Evolutionary conservation across 352 stramenopile species (phyloP).

Genomic region (Globisporangium carolinianum): DNA sequence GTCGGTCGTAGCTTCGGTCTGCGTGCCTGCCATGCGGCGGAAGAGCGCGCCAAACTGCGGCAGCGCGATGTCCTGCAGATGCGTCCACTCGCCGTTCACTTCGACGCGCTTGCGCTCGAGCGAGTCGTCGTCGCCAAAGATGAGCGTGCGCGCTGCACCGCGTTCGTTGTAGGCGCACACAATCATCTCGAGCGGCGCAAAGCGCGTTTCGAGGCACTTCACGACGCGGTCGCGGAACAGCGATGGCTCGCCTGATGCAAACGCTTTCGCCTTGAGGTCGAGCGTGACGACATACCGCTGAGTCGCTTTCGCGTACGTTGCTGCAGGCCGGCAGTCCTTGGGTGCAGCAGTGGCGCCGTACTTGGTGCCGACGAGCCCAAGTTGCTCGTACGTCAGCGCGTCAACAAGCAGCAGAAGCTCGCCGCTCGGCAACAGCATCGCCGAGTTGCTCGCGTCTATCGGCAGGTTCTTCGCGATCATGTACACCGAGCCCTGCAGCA

Average conservation of each 20-base stretch:
- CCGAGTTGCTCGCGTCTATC: conserved; percentile 51
- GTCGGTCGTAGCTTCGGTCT: conserved; percentile 5
- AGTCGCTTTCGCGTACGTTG: conserved; percentile 16
- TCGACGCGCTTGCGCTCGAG: conserved; percentile 57
- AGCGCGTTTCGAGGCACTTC: conserved; percentile 33
- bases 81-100: conserved; percentile 36
- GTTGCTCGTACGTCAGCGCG: conserved; percentile 53
- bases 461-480: conserved; percentile 78
- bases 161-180: conserved; percentile 66
- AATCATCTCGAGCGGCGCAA: conserved; percentile 61
- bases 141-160: conserved; percentile 50
- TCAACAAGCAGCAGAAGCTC: conserved; percentile 70
- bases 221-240: conserved; percentile 32
- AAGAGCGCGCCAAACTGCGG: conserved; percentile 46
- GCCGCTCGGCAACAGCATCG: conserved; percentile 53
- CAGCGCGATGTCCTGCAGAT: conserved; percentile 40
- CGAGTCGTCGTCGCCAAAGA: conserved; percentile 64
- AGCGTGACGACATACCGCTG: conserved; percentile 59
- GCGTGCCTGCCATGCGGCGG: conserved; percentile 2
- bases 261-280: conserved; percentile 46
- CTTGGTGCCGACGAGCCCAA: conserved; percentile 63
- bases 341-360: conserved; percentile 32
- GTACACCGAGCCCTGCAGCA: conserved; percentile 38
- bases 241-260: conserved; percentile 14
- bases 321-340: conserved; percentile 9